Evolutionary conservation across 2,329 filamentous ascomycete genomes (phyloP).

Genomic region (Daldinia eschscholtzii): DNA sequence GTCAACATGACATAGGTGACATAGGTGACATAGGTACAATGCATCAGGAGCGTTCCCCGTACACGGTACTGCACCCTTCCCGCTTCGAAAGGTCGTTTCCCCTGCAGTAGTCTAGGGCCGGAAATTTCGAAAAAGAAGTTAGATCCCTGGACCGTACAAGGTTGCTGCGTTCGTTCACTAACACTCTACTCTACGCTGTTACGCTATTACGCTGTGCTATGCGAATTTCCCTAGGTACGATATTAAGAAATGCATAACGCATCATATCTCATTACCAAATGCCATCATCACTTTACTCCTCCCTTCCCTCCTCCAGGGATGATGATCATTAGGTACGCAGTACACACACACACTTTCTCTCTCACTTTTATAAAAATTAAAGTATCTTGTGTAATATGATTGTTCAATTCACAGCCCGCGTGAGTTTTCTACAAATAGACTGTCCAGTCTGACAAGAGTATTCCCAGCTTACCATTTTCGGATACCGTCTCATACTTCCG

Average conservation of each 20-base stretch:
- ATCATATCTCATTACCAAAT: constrained; percentile 29
- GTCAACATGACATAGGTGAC: constrained; percentile 24
- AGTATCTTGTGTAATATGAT: constrained; percentile 22
- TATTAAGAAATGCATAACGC: constrained; percentile 34
- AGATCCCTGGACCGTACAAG: constrained; percentile 29
- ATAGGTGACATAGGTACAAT: constrained; percentile 24
- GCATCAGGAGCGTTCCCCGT: constrained; percentile 27
- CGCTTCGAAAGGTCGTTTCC: constrained; percentile 37
- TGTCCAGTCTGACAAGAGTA: constrained; percentile 19
- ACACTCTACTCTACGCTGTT: not conserved
- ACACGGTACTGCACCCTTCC: constrained; percentile 40
- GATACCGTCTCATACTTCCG: constrained; percentile 29
- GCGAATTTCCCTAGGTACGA: constrained; percentile 22
- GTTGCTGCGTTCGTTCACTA: constrained; percentile 26
- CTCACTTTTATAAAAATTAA: not conserved
- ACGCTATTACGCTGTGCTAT: constrained; percentile 13
- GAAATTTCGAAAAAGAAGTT: constrained; percentile 31
- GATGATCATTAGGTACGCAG: constrained; percentile 12
- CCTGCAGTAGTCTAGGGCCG: constrained; percentile 42
- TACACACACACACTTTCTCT: not conserved
- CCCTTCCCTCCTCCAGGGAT: constrained; percentile 29
- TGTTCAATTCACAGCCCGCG: constrained; percentile 23
- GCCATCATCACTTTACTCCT: constrained; percentile 16
- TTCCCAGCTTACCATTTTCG: constrained; percentile 33
- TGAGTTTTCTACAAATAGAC: constrained; percentile 38